Conservation (phyloP, 2,329 filamentous ascomycete genomes). For the Ophidiomyces ophidiicola region DNA sequence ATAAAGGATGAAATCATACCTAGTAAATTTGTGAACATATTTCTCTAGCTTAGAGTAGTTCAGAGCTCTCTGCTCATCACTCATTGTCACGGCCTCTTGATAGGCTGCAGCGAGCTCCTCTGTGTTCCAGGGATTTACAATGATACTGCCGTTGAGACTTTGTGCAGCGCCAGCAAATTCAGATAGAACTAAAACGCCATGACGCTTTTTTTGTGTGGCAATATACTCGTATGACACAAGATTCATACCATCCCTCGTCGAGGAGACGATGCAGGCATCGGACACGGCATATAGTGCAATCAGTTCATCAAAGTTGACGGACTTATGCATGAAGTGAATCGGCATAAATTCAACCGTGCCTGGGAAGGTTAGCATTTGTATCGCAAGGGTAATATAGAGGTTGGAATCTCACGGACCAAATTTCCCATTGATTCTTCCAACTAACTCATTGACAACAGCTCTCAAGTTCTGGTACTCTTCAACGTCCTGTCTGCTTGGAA, state of each 20-base stretch:
- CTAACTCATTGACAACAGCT: constrained; percentile 90
- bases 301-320: constrained; percentile 85
- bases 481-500: constrained; percentile 87
- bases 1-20: constrained; percentile 30
- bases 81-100: constrained; percentile 94
- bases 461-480: constrained; percentile 96
- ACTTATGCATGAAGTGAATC: constrained; percentile 97
- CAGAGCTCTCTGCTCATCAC: constrained; percentile 67
- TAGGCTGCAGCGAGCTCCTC: constrained; percentile 88
- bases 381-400: neutral
- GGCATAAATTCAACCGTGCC: constrained; percentile 96
- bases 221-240: constrained; percentile 98
- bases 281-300: constrained; percentile 86
- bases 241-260: constrained; percentile 98
- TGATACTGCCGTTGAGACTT: constrained; percentile 80
- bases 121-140: constrained; percentile 98
- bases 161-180: constrained; percentile 95
- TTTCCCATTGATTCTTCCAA: constrained; percentile 91
- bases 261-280: constrained; percentile 84
- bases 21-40: constrained; percentile 96
- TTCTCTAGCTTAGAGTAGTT: constrained; percentile 88
- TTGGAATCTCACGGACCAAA: constrained; percentile 48
- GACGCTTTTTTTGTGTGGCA: constrained; percentile 75
- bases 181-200: constrained; percentile 88
- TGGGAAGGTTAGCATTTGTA: constrained; percentile 20